These are phyloP conservation scores for Nidularia pulvinata DNA, from an alignment of 768 basidiomycete species.

Conservation along the genomic window DNA sequence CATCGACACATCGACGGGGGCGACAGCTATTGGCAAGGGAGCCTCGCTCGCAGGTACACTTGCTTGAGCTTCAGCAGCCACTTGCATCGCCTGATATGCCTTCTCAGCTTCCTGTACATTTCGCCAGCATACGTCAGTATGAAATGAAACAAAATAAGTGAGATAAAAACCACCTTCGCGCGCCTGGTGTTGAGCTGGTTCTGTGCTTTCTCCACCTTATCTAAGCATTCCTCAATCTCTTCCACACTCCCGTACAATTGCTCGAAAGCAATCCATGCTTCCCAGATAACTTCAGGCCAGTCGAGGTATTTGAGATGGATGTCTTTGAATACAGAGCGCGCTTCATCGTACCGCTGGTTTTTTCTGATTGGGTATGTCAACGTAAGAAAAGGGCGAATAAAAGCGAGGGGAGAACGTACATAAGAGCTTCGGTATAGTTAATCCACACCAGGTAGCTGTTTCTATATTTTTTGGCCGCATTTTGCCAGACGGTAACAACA, in stretches of 20 bases:
- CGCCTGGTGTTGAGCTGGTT: slow-evolving; percentile 61
- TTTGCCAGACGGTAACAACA: slow-evolving; percentile 63
- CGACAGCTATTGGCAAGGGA: slow-evolving; percentile 11
- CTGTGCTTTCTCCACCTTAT: slow-evolving; percentile 66
- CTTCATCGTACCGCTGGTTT: slow-evolving; percentile 51
- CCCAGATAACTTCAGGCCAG: slow-evolving; percentile 96
- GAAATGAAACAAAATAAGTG: neutral
- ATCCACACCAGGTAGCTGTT: slow-evolving; percentile 77
- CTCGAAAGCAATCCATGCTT: slow-evolving; percentile 90
- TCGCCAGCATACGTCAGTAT: neutral
- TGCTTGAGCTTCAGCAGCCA: slow-evolving; percentile 37
- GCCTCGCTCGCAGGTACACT: slow-evolving; percentile 25
- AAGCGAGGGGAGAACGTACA: slow-evolving; percentile 40
- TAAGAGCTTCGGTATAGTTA: slow-evolving; percentile 70
- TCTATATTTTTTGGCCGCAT: slow-evolving; percentile 65
- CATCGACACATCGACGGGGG: slow-evolving; percentile 26
- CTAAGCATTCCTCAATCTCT: slow-evolving; percentile 60
- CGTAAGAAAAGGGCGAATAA: no score
- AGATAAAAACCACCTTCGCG: slow-evolving; percentile 48
- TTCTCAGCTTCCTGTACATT: slow-evolving; percentile 62
- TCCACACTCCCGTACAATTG: slow-evolving; percentile 75
- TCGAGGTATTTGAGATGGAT: slow-evolving; percentile 77
- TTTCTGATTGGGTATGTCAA: slow-evolving; percentile 30
- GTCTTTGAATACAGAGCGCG: slow-evolving; percentile 67
- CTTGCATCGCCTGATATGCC: slow-evolving; percentile 49